These are phyloP conservation scores for Epichloe sp. DNA, from an alignment of 2,329 filamentous ascomycete genomes.

Conservation along the genomic window DNA sequence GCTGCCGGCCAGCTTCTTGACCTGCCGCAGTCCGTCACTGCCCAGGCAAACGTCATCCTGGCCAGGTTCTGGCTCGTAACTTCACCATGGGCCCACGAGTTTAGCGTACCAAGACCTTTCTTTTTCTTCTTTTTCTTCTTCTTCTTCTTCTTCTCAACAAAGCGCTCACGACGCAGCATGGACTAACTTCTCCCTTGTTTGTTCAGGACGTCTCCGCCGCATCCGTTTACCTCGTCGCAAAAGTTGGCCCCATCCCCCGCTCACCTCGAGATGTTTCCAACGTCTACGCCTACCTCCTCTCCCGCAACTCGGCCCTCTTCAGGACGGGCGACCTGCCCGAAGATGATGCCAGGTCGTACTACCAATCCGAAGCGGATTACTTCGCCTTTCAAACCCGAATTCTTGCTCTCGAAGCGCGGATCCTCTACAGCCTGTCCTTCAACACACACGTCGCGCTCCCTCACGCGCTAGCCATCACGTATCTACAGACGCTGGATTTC, in stretches of 20 bases:
- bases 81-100: constrained; percentile 44
- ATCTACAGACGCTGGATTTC: constrained; percentile 77
- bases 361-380: constrained; percentile 63
- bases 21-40: constrained; percentile 73
- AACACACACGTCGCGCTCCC: constrained; percentile 76
- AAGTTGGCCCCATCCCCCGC: constrained; percentile 60
- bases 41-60: constrained; percentile 71
- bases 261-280: constrained; percentile 71
- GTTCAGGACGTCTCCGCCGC: constrained; percentile 68
- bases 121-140: not conserved
- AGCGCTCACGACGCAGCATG: not conserved
- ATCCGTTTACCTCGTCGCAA: constrained; percentile 66
- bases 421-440: constrained; percentile 67
- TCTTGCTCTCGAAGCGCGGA: constrained; percentile 60
- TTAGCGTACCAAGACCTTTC: constrained; percentile 27
- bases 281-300: constrained; percentile 70
- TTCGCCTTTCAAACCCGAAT: constrained; percentile 49
- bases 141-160: not conserved
- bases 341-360: constrained; percentile 42
- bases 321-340: constrained; percentile 21
- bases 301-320: constrained; percentile 43
- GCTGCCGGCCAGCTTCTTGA: constrained; percentile 69
- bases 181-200: not conserved
- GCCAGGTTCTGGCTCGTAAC: constrained; percentile 64
- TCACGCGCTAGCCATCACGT: constrained; percentile 77